These are phyloP conservation scores for Rehmannia glutinosa DNA, from an alignment of 257 asterid genomes.

Conservation along the genomic window DNA sequence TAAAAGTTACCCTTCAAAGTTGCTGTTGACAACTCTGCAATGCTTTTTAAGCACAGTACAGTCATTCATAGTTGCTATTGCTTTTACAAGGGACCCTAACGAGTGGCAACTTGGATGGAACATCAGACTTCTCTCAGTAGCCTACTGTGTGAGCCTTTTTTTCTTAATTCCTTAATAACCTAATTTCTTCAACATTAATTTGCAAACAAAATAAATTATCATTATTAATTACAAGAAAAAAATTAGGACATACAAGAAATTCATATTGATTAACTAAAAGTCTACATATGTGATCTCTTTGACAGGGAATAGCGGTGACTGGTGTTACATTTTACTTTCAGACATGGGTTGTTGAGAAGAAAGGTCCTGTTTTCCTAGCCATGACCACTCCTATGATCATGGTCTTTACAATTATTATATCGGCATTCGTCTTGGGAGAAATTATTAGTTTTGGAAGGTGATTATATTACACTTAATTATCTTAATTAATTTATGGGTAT, in stretches of 20 bases:
- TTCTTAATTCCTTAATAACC: no score
- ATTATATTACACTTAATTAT: neutral
- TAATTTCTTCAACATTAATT: no score
- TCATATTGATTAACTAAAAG: neutral
- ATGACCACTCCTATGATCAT: slow-evolving; percentile 64
- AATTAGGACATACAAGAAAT: neutral
- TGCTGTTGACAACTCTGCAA: slow-evolving; percentile 58
- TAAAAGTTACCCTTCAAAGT: slow-evolving; percentile 72
- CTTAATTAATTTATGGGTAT: neutral
- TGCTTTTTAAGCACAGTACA: slow-evolving; percentile 68
- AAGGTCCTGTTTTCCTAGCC: slow-evolving; percentile 79
- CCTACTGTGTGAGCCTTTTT: slow-evolving; percentile 62
- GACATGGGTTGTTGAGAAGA: slow-evolving; percentile 85
- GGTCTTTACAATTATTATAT: slow-evolving; percentile 50
- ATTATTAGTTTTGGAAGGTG: slow-evolving; percentile 77
- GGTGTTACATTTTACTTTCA: slow-evolving; percentile 76
- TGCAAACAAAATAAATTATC: no score
- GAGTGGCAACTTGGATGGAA: slow-evolving; percentile 78
- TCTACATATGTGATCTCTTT: no score
- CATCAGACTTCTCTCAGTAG: slow-evolving; percentile 50
- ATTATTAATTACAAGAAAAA: no score
- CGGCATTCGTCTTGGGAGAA: slow-evolving; percentile 66
- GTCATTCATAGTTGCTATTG: slow-evolving; percentile 55
- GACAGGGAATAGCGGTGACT: slow-evolving; percentile 79
- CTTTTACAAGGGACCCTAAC: slow-evolving; percentile 50